Evolutionary conservation across 257 asterid species (phyloP), one percentile per base, ranked within the genome.

Genomic region (Striga asiatica): DNA sequence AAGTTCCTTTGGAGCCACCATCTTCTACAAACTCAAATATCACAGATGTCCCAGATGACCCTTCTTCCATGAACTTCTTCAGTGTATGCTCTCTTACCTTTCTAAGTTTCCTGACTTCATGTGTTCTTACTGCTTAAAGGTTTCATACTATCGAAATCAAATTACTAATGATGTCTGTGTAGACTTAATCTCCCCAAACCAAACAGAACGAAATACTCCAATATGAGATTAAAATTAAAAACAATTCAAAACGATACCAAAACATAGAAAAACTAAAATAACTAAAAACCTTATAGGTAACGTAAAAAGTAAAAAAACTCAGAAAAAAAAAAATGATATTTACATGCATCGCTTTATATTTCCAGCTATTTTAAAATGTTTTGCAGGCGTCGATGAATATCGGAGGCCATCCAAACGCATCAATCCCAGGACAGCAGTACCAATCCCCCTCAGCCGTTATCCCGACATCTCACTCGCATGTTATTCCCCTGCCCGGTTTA

Each of bases 1-100:
- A 85, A 76, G 82, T 82, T 54, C 81, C 83, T 47, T 57, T 76
- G 35, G 88, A 85, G 74, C 85, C 92, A 8, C 54, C 82, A 61
- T 54, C 73, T 14, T 58, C 81, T 39, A 20, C 73, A 34, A 49
- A 69, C 25, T 14, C 80, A 34, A 74, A 58, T 58, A 71, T 47
- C 12, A 58, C 78, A 5, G 76, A 76, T 60, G 69, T 65, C 50
- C 78, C 72, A 10, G 92, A 79, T 60, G 86, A 81, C 66, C 78
- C 64, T 43, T 68, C 84, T 54, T 75, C 74, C 56, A 71, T 75
- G 49, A 81, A 77, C 64, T 74, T 79, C 63, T 77, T 82, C 82
- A 77, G 83, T 49, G 95, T 85, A 85, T 60, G 78, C 25, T 67
- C 38, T 17, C 27, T 4, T 8, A 50, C 57, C 60, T 31, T 31